Conservation (phyloP, 1,139 yeast species). For the Protomyces inouyei region DNA sequence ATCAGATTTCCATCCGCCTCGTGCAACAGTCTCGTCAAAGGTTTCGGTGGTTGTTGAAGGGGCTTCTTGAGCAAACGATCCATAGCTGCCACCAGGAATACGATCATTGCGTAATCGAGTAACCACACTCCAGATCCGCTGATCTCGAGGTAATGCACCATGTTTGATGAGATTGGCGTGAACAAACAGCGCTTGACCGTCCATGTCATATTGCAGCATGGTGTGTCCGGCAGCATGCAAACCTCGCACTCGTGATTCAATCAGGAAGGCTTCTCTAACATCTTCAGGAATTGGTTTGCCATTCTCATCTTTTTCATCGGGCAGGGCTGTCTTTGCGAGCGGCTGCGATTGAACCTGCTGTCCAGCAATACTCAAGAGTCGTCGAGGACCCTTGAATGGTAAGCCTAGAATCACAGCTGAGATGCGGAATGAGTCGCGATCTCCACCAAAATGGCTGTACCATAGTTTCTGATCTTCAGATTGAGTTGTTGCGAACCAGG, state of each 20-base stretch:
- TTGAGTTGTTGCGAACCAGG: constrained; percentile 8
- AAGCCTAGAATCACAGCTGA: constrained; percentile 6
- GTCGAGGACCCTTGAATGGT: constrained; percentile 6
- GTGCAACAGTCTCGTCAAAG: background rate
- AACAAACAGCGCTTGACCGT: constrained; percentile 20
- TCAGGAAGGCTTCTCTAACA: background rate
- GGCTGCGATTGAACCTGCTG: background rate
- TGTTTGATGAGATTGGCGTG: constrained; percentile 24
- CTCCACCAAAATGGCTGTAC: constrained; percentile 16
- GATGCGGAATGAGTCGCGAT: constrained; percentile 20
- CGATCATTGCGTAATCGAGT: background rate
- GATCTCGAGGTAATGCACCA: constrained; percentile 7
- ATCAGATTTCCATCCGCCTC: background rate
- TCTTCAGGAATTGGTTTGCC: background rate
- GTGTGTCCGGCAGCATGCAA: constrained; percentile 14
- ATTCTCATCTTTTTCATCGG: background rate
- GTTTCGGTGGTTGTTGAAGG: background rate
- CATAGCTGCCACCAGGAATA: background rate
- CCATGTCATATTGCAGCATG: constrained; percentile 18
- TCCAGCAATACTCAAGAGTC: constrained; percentile 17
- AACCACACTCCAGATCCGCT: background rate
- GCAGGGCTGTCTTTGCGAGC: background rate
- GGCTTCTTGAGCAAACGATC: background rate
- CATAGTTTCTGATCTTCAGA: constrained; percentile 1
- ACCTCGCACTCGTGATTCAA: background rate